phyloP scores from a whole-genome alignment of 2,329 filamentous ascomycete genomes.

The Fusarium phyllophilum region DNA sequence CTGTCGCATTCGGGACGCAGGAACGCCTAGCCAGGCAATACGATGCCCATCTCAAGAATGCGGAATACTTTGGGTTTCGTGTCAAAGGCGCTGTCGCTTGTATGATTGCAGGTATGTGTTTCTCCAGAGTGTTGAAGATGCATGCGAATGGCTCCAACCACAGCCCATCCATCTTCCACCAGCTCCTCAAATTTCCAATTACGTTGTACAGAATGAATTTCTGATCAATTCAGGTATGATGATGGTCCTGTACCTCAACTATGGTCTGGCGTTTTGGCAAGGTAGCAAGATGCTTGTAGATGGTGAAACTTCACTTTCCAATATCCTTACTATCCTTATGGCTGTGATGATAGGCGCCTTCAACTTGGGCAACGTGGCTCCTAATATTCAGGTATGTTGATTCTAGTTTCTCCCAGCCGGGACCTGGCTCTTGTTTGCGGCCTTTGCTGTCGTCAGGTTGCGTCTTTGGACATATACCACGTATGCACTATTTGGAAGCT shows the following conservation, averaged over 20 bases:
- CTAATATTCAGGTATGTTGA: constrained; percentile 71
- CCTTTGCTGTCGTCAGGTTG: not conserved
- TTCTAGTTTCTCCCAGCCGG: not conserved
- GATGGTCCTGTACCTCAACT: constrained; percentile 85
- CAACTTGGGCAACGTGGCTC: constrained; percentile 86
- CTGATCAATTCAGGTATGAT: constrained; percentile 85
- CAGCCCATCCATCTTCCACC: not conserved
- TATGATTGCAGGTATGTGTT: constrained; percentile 80
- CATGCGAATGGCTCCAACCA: not conserved
- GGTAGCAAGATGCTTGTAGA: constrained; percentile 79
- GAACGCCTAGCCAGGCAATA: constrained; percentile 91
- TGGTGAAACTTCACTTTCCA: constrained; percentile 71
- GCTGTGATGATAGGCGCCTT: constrained; percentile 94
- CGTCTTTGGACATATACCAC: not conserved
- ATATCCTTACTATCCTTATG: constrained; percentile 87
- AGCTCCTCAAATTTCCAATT: not conserved
- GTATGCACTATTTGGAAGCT: not conserved
- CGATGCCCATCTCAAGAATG: constrained; percentile 76
- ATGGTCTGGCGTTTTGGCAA: constrained; percentile 89
- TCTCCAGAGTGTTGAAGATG: not conserved
- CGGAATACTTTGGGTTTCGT: constrained; percentile 80
- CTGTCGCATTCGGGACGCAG: constrained; percentile 92
- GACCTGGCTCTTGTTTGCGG: not conserved
- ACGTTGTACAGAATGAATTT: not conserved
- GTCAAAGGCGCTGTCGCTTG: constrained; percentile 77